These are phyloP conservation scores for Garcia nutans DNA, from an alignment of 345 rosid genomes.

Conservation along the genomic window DNA sequence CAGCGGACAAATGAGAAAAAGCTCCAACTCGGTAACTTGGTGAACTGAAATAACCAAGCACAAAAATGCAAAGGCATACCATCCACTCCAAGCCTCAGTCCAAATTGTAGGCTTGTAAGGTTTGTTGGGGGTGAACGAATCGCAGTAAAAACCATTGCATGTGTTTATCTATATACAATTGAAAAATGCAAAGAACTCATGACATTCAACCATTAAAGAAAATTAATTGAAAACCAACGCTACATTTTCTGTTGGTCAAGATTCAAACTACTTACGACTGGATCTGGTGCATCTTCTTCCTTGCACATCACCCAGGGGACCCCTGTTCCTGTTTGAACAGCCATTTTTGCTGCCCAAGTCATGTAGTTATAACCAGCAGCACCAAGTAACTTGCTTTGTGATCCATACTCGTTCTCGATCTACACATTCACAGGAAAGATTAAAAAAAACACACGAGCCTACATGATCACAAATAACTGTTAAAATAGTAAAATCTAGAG, in stretches of 20 bases:
- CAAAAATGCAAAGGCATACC: conserved; percentile 42
- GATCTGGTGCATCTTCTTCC: conserved; percentile 99
- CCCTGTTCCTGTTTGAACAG: conserved; percentile 73
- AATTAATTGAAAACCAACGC: neutral
- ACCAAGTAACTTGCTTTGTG: conserved; percentile 74
- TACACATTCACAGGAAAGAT: conserved; percentile 24
- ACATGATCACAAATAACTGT: too few species aligned
- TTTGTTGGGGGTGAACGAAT: conserved; percentile 89
- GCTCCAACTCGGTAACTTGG: neutral
- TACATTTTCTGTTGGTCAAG: neutral
- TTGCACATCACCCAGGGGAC: conserved; percentile 99
- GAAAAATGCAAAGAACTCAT: neutral
- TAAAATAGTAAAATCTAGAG: neutral
- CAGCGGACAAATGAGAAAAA: neutral
- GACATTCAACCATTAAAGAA: neutral
- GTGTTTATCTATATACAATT: conserved; percentile 69
- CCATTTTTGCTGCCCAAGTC: conserved; percentile 99
- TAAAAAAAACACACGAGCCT: neutral
- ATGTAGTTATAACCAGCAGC: conserved; percentile 77
- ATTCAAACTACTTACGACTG: conserved; percentile 56
- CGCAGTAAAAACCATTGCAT: conserved; percentile 99
- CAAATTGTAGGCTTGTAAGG: conserved; percentile 93
- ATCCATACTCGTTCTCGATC: conserved; percentile 99
- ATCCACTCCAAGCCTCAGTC: conserved; percentile 99
- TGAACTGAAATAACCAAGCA: conserved; percentile 8